Evolutionary conservation across 179 eudicot genomes (phyloP).

Genomic region (Beta lomatogona): DNA sequence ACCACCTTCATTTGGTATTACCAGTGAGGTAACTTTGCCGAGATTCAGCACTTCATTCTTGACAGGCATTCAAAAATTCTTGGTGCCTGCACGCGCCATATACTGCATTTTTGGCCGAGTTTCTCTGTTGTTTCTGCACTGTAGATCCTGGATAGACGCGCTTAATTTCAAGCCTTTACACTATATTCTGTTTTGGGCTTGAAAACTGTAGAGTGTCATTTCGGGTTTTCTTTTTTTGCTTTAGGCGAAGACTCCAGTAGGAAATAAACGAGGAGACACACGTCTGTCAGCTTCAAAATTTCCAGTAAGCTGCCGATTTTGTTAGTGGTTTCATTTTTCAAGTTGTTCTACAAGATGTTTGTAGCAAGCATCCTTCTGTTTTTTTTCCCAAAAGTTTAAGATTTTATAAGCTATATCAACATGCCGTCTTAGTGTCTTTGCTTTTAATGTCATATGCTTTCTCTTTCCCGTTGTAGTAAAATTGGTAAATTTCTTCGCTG

Average conservation of each 20-base stretch:
- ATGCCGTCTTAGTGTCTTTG: neutral
- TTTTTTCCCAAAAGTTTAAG: neutral
- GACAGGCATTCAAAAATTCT: neutral
- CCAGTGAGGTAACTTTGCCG: neutral
- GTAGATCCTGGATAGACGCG: neutral
- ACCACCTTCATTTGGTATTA: slow-evolving; percentile 16
- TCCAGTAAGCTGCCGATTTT: neutral
- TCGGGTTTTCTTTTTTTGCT: neutral
- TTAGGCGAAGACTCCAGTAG: slow-evolving; percentile 8
- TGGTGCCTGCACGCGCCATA: slow-evolving; percentile 10
- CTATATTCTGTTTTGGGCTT: neutral
- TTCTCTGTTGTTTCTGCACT: slow-evolving; percentile 3
- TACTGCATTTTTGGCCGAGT: slow-evolving; percentile 3
- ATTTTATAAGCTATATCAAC: too few species aligned
- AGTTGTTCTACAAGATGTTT: neutral
- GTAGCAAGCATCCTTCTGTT: neutral
- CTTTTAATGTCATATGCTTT: too few species aligned
- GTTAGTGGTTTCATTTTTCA: neutral
- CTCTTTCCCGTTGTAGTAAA: too few species aligned
- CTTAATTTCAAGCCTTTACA: slow-evolving; percentile 15
- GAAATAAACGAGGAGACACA: slow-evolving; percentile 23
- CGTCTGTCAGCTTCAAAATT: slow-evolving; percentile 6
- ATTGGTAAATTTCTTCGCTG: too few species aligned
- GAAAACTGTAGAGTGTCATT: neutral
- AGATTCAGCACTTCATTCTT: slow-evolving; percentile 19